Conservation (phyloP, 345 rosid genomes). For the Populus simonii region DNA sequence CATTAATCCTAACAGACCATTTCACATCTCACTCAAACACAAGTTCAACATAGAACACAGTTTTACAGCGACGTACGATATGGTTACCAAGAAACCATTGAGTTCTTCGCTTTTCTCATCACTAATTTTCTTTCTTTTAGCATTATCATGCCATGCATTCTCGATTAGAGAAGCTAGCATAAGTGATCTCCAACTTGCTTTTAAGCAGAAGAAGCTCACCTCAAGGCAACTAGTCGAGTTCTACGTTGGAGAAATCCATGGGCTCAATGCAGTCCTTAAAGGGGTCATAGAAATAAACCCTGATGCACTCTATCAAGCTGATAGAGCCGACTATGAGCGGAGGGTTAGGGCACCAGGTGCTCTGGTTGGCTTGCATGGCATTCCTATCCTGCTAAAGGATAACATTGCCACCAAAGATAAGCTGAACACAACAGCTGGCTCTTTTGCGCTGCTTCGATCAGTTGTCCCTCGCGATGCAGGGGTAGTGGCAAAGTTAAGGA, state of each 20-base stretch:
- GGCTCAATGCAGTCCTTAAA: conserved; percentile 45
- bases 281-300: conserved; percentile 75
- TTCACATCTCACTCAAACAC: not conserved
- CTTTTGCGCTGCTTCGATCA: conserved; percentile 58
- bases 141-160: conserved; percentile 6
- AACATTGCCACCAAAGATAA: conserved; percentile 57
- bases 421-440: conserved; percentile 75
- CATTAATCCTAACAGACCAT: not conserved
- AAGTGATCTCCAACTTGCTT: conserved; percentile 41
- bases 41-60: not conserved
- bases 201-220: conserved; percentile 45
- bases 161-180: conserved; percentile 48
- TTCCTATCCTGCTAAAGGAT: conserved; percentile 69
- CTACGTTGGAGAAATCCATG: conserved; percentile 31
- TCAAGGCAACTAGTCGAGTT: conserved; percentile 58
- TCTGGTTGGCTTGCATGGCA: conserved; percentile 46
- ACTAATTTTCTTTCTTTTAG: conserved; percentile 11
- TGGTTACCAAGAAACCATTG: conserved; percentile 10
- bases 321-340: conserved; percentile 55
- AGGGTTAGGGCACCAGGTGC: conserved; percentile 18
- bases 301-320: conserved; percentile 53
- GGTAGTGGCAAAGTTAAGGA: conserved; percentile 53
- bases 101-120: not conserved
- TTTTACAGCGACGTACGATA: not conserved
- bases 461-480: conserved; percentile 60